Base-by-base conservation (phyloP, 106 monocot species). In the Platanthera guangdongensis region DNA sequence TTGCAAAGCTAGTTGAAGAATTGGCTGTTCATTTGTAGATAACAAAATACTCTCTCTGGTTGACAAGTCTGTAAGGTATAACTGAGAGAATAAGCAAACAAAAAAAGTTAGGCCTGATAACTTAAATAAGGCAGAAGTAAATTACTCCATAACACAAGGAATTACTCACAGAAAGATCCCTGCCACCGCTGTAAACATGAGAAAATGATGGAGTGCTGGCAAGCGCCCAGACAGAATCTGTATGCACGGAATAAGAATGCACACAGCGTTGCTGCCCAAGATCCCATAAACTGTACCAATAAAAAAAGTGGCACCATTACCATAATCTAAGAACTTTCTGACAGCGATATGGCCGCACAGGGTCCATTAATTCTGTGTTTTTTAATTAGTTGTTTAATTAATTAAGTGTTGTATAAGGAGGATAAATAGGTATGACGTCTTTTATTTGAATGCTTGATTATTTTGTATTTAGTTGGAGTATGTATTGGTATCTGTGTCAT, bases 201-300 rank as follows among this genome's bases (percentile, higher is more conserved):
- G 77, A 82, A 50, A 99, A 99, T 64, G 91, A 77, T 78, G 94
- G 83, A 75, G 90, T 92, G 65, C 94, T 89, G 64, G 97, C 94
- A 82, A 99, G 94, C 53, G 97, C 89, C 97, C 97, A 99, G 46
- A 99, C 92, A 45, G 97, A 99, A 81, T 99, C 97, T 63, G 91
- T 99, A 78, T 99, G 97, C 51, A 99, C 97, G 71, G 97, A 94
- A 88, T 99, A 99, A 77, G 94, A 99, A 84, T 99, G 97, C 21
- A 99, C 75, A 75, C 97, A 99, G 18, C 97, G 83, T 78, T 99
- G 97, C 80, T 99, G 97, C 80, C 97, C 97, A 79, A 99, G 87
- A 89, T 99, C 97, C 97, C 97, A 99, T 74, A 99, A 74, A 11
- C 97, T 99, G 76, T 81, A 94, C 32, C 65, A 45, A 51, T 50